Evolutionary conservation across 2,329 filamentous ascomycete genomes (phyloP).

Genomic region (Penicillium sp.): DNA sequence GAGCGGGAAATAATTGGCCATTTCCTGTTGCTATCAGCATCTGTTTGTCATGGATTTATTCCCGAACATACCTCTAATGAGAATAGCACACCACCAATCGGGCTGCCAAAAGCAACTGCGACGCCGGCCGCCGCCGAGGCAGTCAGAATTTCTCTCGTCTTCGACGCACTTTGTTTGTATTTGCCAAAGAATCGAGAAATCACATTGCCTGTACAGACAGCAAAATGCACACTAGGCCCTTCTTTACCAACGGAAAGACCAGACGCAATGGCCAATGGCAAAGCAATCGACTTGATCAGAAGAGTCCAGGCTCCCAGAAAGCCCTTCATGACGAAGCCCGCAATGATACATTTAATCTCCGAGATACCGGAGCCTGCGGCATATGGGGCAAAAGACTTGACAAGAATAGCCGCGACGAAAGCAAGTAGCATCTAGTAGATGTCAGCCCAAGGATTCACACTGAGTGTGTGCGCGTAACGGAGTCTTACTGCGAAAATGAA

Average conservation of each 20-base stretch:
- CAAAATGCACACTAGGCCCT: constrained; percentile 97
- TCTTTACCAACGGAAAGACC: constrained; percentile 95
- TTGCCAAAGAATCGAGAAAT: constrained; percentile 90
- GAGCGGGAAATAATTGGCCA: constrained; percentile 92
- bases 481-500: constrained; percentile 69
- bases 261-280: constrained; percentile 89
- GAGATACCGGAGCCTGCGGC: constrained; percentile 95
- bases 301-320: constrained; percentile 90
- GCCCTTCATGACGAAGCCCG: constrained; percentile 98
- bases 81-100: constrained; percentile 93
- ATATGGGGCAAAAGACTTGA: constrained; percentile 90
- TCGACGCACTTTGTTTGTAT: constrained; percentile 85
- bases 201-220: constrained; percentile 94
- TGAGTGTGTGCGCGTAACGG: background rate
- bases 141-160: constrained; percentile 90
- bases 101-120: constrained; percentile 93
- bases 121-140: constrained; percentile 93
- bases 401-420: constrained; percentile 73
- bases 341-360: constrained; percentile 99
- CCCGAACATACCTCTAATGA: constrained; percentile 64
- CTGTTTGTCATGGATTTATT: background rate
- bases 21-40: constrained; percentile 55
- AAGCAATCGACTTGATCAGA: constrained; percentile 84
- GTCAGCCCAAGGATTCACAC: constrained; percentile 2
- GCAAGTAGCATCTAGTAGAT: constrained; percentile 65